Percentiles rank a stretch among this genome's conserved stretches.
Conservation (phyloP, 768 basidiomycete genomes). For the Melanogaster broomeanus region DNA sequence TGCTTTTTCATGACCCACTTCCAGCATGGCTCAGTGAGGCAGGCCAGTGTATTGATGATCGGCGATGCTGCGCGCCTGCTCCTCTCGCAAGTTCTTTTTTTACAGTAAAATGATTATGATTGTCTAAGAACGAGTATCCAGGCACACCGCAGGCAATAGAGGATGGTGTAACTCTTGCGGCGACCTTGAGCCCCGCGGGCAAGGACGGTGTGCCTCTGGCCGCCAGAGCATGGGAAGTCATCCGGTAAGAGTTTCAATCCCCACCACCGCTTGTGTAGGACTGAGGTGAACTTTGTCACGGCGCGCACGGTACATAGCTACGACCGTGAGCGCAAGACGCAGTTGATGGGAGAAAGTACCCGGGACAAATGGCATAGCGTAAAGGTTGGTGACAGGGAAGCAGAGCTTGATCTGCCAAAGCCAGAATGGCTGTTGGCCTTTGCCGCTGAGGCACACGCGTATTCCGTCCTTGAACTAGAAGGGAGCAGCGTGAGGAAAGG, state of each 20-base stretch:
- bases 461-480: conserved; percentile 12
- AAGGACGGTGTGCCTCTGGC: conserved; percentile 6
- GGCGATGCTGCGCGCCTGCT: conserved; percentile 35
- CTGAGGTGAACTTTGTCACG: neutral
- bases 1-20: conserved; percentile 38
- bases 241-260: conserved; percentile 3
- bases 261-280: neutral
- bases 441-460: conserved; percentile 30
- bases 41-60: conserved; percentile 23
- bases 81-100: conserved; percentile 22
- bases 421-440: conserved; percentile 30
- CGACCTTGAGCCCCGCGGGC: conserved; percentile 19
- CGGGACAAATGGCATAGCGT: conserved; percentile 26
- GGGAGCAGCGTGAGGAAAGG: neutral
- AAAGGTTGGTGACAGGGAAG: conserved; percentile 12
- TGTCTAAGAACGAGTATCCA: conserved; percentile 20
- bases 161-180: conserved; percentile 38
- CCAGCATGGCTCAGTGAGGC: conserved; percentile 36
- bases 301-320: conserved; percentile 12
- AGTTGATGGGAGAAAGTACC: conserved; percentile 26
- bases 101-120: neutral
- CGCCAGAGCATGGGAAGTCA: conserved; percentile 14
- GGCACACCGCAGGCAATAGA: conserved; percentile 44
- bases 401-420: conserved; percentile 17
- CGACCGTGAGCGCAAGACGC: conserved; percentile 21